Conservation (phyloP, 2,329 filamentous ascomycete species). For the Oidium heveae region DNA sequence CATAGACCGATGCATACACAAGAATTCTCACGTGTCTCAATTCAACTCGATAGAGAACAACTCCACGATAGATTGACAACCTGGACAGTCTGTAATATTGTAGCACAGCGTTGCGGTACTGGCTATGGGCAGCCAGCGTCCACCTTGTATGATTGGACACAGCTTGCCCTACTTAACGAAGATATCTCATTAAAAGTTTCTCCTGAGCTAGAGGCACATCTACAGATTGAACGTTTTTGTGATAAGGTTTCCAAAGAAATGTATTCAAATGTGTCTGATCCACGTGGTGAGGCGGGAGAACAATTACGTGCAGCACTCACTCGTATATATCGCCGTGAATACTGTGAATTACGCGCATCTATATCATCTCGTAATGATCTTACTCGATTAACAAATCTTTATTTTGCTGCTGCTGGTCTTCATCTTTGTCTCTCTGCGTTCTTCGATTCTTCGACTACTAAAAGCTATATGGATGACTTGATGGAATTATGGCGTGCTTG, state of each 20-base stretch:
- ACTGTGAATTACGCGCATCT: slow-evolving; percentile 34
- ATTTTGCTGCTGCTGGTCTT: slow-evolving; percentile 46
- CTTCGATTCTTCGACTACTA: slow-evolving; percentile 50
- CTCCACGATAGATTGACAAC: slow-evolving; percentile 55
- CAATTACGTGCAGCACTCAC: slow-evolving; percentile 41
- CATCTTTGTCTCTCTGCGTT: slow-evolving; percentile 59
- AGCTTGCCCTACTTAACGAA: slow-evolving; percentile 33
- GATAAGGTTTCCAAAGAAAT: slow-evolving; percentile 58
- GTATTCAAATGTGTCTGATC: slow-evolving; percentile 53
- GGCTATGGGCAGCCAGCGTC: slow-evolving; percentile 63
- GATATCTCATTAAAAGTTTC: slow-evolving; percentile 28
- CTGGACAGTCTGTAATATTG: slow-evolving; percentile 69
- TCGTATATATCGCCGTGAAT: slow-evolving; percentile 39
- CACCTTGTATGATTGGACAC: slow-evolving; percentile 51
- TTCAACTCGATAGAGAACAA: slow-evolving; percentile 55
- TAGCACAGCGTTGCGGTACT: slow-evolving; percentile 58
- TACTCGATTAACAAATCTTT: slow-evolving; percentile 33
- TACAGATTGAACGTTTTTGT: slow-evolving; percentile 49
- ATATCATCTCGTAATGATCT: slow-evolving; percentile 28
- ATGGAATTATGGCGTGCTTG: slow-evolving; percentile 53
- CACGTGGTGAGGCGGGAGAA: slow-evolving; percentile 40
- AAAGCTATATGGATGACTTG: slow-evolving; percentile 48
- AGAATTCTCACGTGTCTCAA: slow-evolving; percentile 53
- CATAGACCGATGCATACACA: slow-evolving; percentile 62
- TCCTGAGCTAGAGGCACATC: slow-evolving; percentile 36